Evolutionary conservation across 495 filamentous ascomycete genomes (phyloP).

Genomic region (Tuber borchii): DNA sequence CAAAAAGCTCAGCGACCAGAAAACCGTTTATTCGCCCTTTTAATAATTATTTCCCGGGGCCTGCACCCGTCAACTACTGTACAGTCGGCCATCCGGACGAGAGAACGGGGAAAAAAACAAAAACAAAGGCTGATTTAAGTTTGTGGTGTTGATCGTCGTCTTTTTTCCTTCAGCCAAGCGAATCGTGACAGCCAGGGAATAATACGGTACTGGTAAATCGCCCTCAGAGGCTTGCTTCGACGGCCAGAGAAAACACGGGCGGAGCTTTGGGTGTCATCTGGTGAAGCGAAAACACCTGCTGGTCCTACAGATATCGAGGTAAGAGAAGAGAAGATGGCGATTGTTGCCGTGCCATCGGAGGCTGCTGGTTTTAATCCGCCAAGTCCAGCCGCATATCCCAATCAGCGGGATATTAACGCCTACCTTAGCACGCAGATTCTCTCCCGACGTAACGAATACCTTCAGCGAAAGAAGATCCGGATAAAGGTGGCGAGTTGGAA

Average conservation of each 20-base stretch:
- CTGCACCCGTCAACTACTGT: background rate
- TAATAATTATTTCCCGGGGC: background rate
- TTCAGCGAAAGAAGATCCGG: conserved; percentile 58
- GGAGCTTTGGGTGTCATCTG: background rate
- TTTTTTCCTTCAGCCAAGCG: background rate
- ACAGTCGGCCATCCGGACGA: background rate
- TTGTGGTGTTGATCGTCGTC: background rate
- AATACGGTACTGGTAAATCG: background rate
- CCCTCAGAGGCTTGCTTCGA: background rate
- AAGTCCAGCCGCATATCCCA: conserved; percentile 24
- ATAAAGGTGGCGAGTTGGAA: conserved; percentile 95
- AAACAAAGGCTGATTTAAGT: background rate
- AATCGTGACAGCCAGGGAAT: background rate
- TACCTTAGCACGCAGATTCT: conserved; percentile 47
- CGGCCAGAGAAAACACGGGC: background rate
- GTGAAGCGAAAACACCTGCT: background rate
- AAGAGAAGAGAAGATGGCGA: background rate
- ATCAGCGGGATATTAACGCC: conserved; percentile 46
- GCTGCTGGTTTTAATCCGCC: background rate
- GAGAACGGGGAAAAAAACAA: background rate
- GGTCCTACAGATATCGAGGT: background rate
- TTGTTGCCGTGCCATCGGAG: background rate
- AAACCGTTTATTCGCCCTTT: background rate
- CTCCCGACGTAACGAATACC: conserved; percentile 71
- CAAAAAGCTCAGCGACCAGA: background rate